Base-by-base conservation (phyloP, 1,284 basidiomycete species). In the Trichosporon coremiiforme region DNA sequence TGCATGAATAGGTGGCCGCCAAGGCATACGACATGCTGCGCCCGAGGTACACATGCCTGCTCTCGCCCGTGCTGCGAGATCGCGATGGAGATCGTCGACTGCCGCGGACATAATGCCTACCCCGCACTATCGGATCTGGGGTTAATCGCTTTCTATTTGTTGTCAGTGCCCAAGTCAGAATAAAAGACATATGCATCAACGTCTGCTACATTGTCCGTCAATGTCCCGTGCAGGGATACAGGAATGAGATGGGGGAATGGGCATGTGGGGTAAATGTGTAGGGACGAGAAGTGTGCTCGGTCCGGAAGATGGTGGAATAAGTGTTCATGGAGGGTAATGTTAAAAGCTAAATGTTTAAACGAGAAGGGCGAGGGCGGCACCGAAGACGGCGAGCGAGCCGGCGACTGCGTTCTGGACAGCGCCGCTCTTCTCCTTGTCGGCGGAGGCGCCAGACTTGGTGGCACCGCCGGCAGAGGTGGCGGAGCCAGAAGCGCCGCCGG, bases 331-430 rank as follows among this genome's bases (percentile, higher is more conserved):
- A 20, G 50, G n/a, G 50, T 25, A 45, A 12, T 45, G 41, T 17
- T 45, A 45, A 45, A 45, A 45, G 12, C 41, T 45, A 45, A n/a
- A 45, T 45, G 41, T 20, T 68, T 68, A 68, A n/a, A 55, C 41
- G 50, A 68, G 67, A 13, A 65, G 50, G 63, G 67, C 67, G 25
- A 50, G n/a, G 8, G 50, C 67, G 22, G 15, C 67, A 45, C 47
- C 63, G 35, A 29, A 31, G 25, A 31, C 50, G 36, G 63, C 67
- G 22, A 68, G 25, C 47, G 64, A 8, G 22, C 47, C 62, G 50
- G 63, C 63, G 50, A 36, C 66, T 12, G 29, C 38, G 36, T 41
- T 55, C 15, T 31, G 55, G 15, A 22, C 33, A 35, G 66, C 53
- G 38, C 25, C 66, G 35, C 50, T 35, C 36, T 63, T 64, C 33